Base-by-base conservation (phyloP, 2,329 filamentous ascomycete genomes). In the Bipolaris bicolor region DNA sequence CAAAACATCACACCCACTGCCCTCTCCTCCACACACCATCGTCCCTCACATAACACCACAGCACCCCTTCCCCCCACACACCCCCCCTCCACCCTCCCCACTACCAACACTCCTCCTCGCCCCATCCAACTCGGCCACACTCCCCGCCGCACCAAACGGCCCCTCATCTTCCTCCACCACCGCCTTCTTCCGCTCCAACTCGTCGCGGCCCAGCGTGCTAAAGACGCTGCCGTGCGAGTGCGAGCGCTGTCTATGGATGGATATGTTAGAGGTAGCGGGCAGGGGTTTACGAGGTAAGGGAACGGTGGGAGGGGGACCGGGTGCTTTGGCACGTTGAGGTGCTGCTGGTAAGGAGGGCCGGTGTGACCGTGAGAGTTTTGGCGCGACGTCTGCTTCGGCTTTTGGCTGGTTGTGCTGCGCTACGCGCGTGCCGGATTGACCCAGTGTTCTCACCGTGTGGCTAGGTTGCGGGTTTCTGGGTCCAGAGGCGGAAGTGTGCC, bases 161-260 rank as follows among this genome's bases (percentile, higher is more conserved):
- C 68, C 68, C 7, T 71, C 63, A n/a, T 69, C 67, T 10, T 31
- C 48, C 29, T 64, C 65, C 3, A 72, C 54, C 11, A 67, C 24
- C 16, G 58, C 53, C 40, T 66, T 70, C 49, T 72, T 72, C n/a
- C 70, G 54, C 53, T 73, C 70, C 39, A 72, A 36, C 49, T 73
- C 70, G n/a, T 73, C 70, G n/a, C 70, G 48, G 2, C 70, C 70
- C 0, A 66, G 68, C n/a, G 68, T 73, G 3, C 59, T 61, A 51
- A 73, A 71, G 13, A 70, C 56, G 10, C 51, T 60, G 20, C 54
- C 55, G 13, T 54, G 57, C 11, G 53, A 57, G 2, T 34, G 31
- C 11, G 53, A 57, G 2, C 33, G 31, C 10, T n/a, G n/a, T n/a
- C n/a, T n/a, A n/a, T 48, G 44, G 1, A 29, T 47, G 1, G 63